Evolutionary conservation across 257 asterid genomes (phyloP).

Genomic region (Penstemon davidsonii): DNA sequence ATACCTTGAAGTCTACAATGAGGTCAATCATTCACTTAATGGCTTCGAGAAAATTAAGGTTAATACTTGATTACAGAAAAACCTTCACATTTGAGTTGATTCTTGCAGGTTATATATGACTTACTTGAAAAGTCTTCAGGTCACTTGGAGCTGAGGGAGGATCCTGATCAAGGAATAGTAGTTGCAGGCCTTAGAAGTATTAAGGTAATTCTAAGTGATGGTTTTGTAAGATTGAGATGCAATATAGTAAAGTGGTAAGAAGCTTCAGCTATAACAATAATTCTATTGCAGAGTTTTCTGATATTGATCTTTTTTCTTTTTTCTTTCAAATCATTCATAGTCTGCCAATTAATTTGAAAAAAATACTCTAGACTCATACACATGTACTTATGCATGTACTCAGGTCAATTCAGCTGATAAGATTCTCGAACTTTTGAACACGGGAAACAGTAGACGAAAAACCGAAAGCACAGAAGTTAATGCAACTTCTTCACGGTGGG

Average conservation of each 20-base stretch:
- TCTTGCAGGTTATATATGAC: conserved; percentile 84
- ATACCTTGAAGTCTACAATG: conserved; percentile 96
- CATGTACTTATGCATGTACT: conserved; percentile 27
- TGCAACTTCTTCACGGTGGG: conserved; percentile 94
- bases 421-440: conserved; percentile 83
- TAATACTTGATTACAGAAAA: conserved; percentile 11
- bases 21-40: conserved; percentile 49
- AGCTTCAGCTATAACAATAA: conserved; percentile 21
- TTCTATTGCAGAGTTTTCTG: conserved; percentile 15
- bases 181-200: conserved; percentile 93
- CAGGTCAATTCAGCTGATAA: conserved; percentile 94
- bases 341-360: conserved; percentile 15
- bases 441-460: conserved; percentile 95
- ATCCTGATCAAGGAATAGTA: conserved; percentile 85
- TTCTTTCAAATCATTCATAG: neutral
- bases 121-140: conserved; percentile 89
- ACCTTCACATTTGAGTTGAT: conserved; percentile 26
- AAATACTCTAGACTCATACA: conserved; percentile 13
- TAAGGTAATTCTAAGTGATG: conserved; percentile 48
- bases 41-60: conserved; percentile 12
- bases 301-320: conserved; percentile 12
- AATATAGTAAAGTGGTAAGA: conserved; percentile 3
- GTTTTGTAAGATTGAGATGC: conserved; percentile 12
- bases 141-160: conserved; percentile 94
- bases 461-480: conserved; percentile 93